phyloP scores from a whole-genome alignment of 768 basidiomycete species.

The Tricholoma matsutake region DNA sequence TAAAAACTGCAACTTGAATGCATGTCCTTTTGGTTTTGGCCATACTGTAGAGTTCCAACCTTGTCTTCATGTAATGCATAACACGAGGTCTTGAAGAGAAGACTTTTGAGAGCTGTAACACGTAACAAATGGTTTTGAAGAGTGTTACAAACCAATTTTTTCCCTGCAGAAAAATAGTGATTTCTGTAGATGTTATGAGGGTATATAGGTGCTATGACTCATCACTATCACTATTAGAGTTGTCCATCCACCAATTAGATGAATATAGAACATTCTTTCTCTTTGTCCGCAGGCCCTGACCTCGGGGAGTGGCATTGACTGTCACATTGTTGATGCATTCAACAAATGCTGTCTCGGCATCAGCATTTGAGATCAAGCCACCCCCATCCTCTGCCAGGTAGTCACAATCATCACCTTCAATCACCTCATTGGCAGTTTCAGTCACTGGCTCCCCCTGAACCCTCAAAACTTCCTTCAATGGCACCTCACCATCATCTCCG shows the following conservation, averaged over 20 bases:
- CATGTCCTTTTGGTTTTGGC: too few relatives aligned
- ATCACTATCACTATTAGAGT: neutral
- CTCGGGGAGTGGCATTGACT: neutral
- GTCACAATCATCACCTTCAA: neutral
- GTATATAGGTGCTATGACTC: neutral
- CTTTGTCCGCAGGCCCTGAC: neutral
- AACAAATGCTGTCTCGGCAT: slow-evolving; percentile 1
- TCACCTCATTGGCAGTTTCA: neutral
- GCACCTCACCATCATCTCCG: slow-evolving; percentile 7
- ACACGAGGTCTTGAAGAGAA: too few relatives aligned
- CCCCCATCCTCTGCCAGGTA: neutral
- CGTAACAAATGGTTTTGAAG: too few relatives aligned
- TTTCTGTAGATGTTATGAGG: too few relatives aligned
- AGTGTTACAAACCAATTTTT: too few relatives aligned
- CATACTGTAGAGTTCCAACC: too few relatives aligned
- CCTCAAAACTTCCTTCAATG: neutral
- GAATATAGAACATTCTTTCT: slow-evolving; percentile 3
- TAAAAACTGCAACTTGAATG: too few relatives aligned
- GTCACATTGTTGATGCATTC: neutral
- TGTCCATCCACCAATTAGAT: slow-evolving; percentile 6
- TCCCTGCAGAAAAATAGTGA: too few relatives aligned
- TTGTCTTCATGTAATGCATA: too few relatives aligned
- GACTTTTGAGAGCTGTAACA: too few relatives aligned
- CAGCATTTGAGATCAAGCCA: neutral
- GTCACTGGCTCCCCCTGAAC: neutral